Evolutionary conservation across 2,329 filamentous ascomycete genomes (phyloP).

Genomic region (Aspergillus ruber): DNA sequence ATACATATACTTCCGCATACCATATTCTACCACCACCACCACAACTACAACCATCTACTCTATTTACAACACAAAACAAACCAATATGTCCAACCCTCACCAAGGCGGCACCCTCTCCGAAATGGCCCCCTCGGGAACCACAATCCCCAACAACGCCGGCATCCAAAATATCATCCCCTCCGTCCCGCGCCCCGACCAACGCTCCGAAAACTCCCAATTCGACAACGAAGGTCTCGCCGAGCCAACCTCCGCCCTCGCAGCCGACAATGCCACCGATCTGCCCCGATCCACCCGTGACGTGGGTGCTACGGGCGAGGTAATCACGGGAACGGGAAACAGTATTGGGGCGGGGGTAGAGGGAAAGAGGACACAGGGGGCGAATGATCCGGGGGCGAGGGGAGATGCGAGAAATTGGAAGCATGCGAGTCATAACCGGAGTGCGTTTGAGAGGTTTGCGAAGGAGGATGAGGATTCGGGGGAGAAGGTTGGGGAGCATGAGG

Average conservation of each 20-base stretch:
- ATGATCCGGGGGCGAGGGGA: constrained; percentile 33
- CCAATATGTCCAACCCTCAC: constrained; percentile 18
- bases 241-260: constrained; percentile 35
- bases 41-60: too few relatives aligned
- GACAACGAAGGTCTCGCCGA: constrained; percentile 32
- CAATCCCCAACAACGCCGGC: constrained; percentile 43
- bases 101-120: constrained; percentile 34
- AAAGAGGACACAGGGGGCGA: constrained; percentile 25
- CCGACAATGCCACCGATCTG: constrained; percentile 45
- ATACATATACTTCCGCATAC: not conserved
- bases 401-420: constrained; percentile 35
- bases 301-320: constrained; percentile 29
- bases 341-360: constrained; percentile 32
- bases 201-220: constrained; percentile 23
- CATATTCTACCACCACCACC: not conserved
- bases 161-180: constrained; percentile 42
- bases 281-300: constrained; percentile 33
- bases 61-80: not conserved
- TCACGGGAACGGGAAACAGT: constrained; percentile 36
- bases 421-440: constrained; percentile 29
- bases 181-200: constrained; percentile 43
- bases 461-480: constrained; percentile 30
- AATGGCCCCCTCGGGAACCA: constrained; percentile 34
- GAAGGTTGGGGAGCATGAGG: constrained; percentile 23
- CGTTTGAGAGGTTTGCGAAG: constrained; percentile 31